Evolutionary conservation across 352 stramenopile species (phyloP), one percentile per base, ranked within the genome.

Genomic region (Globisporangium heterothallicum): DNA sequence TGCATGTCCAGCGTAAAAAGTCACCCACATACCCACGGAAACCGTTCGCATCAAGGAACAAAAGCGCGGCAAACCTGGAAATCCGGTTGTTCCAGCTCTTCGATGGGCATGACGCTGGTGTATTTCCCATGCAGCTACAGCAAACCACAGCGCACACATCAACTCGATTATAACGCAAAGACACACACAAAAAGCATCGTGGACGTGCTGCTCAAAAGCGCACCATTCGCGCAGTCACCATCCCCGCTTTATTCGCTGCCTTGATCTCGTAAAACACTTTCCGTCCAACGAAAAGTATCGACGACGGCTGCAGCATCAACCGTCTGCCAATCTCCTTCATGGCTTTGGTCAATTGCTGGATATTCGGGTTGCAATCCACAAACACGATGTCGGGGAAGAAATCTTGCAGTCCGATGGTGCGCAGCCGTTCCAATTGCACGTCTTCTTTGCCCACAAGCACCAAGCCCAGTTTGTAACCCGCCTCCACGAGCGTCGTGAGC

Each of bases 191-290:
- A 18, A 18, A 38, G n/a, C 32, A 16, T 38, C n/a, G 32, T 16
- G 10, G 12, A 38, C 14, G 14, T 36, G 32, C n/a, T n/a, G n/a
- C n/a, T n/a, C 6, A 25, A 16, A 22, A 35, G 68, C 63, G 24
- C 36, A 92, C 81, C 81, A 90, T 82, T 12, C 78, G 77, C 30
- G 86, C 72, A 8, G 83, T 94, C 19, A 90, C 66, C 54, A 94
- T 73, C 1, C 80, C 83, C 4, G 86, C 68, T 53, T 78, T 74
- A 50, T 94, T 94, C 2, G 80, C 83, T 3, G 78, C 83, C 38
- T 92, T 94, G 62, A 94, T 88, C 58, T 94, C 83, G 47, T 88
- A 91, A 51, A 94, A 94, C 10, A 84, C 77, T 52, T 91, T 91
- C 43, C 81, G 75, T 2, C 83, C 83, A 29, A 94, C 78, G 27